phyloP scores from a whole-genome alignment of 75 land plant species.

The Ceratopteris richardii region DNA sequence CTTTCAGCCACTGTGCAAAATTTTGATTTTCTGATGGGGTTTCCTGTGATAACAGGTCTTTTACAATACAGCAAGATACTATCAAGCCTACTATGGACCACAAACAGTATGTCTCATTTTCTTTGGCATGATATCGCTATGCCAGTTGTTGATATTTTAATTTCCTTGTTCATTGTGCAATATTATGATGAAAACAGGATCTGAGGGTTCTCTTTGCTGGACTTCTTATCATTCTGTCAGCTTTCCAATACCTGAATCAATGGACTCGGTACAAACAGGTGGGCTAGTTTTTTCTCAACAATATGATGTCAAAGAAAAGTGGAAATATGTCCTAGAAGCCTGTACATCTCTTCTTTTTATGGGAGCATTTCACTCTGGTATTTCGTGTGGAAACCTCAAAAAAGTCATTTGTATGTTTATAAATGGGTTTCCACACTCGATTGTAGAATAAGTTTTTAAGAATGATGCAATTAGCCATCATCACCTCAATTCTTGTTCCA shows the following conservation, averaged over 20 bases:
- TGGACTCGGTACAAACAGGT: conserved; percentile 86
- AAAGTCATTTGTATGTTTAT: no score
- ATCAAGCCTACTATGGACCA: conserved; percentile 94
- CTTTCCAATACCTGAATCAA: conserved; percentile 84
- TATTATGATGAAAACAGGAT: conserved; percentile 40
- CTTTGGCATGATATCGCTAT: no score
- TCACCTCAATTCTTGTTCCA: no score
- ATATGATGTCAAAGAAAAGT: no score
- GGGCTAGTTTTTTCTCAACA: no score
- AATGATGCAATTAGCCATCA: no score
- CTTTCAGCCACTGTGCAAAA: not conserved
- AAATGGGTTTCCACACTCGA: no score
- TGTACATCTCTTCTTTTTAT: no score
- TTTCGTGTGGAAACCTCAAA: no score
- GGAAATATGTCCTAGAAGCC: no score
- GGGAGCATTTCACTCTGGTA: no score
- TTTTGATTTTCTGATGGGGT: conserved; percentile 11
- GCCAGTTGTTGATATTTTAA: conserved; percentile 1
- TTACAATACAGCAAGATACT: conserved; percentile 91
- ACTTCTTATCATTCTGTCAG: conserved; percentile 72
- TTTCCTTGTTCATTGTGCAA: not conserved
- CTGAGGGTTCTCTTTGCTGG: conserved; percentile 82
- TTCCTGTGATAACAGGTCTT: conserved; percentile 56
- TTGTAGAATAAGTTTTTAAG: no score
- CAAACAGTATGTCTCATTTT: conserved; percentile 65